These are phyloP conservation scores for Suillus subluteus DNA, from an alignment of 768 basidiomycete genomes.

Conservation along the genomic window DNA sequence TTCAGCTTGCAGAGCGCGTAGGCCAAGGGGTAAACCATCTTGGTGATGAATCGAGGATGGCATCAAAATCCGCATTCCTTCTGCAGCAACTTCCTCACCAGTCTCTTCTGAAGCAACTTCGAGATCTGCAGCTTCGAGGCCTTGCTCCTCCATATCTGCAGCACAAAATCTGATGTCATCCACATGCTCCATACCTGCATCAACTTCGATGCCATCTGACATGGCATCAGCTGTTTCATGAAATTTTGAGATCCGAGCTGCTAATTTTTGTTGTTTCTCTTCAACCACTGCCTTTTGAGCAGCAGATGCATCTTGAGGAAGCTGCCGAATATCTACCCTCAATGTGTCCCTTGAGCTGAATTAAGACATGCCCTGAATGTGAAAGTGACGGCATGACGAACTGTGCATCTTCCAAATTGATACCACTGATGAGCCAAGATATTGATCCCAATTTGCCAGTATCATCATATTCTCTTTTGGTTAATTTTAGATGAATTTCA, in stretches of 20 bases:
- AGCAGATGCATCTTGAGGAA: slow-evolving; percentile 5
- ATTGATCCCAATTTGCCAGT: neutral
- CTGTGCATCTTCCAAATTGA: slow-evolving; percentile 12
- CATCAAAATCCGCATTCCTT: slow-evolving; percentile 13
- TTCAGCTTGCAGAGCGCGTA: neutral
- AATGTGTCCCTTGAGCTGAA: slow-evolving; percentile 1
- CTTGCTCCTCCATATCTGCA: neutral
- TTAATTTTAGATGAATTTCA: slow-evolving; percentile 4
- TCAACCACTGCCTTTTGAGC: neutral
- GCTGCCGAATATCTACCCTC: slow-evolving; percentile 5
- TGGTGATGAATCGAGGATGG: slow-evolving; percentile 1
- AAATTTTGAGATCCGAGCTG: neutral
- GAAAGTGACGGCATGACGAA: neutral
- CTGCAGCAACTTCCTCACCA: neutral
- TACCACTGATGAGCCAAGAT: slow-evolving; percentile 10
- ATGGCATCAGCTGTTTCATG: neutral
- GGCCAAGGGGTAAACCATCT: neutral
- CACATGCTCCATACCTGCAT: neutral
- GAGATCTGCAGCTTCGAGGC: neutral
- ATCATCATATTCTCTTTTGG: neutral
- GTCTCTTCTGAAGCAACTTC: neutral
- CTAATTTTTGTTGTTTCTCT: neutral
- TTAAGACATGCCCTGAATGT: no score
- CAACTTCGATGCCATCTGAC: neutral
- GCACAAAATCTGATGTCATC: neutral